Conservation (phyloP, 2,329 filamentous ascomycete species). For the Pseudopithomyces chartarum region DNA sequence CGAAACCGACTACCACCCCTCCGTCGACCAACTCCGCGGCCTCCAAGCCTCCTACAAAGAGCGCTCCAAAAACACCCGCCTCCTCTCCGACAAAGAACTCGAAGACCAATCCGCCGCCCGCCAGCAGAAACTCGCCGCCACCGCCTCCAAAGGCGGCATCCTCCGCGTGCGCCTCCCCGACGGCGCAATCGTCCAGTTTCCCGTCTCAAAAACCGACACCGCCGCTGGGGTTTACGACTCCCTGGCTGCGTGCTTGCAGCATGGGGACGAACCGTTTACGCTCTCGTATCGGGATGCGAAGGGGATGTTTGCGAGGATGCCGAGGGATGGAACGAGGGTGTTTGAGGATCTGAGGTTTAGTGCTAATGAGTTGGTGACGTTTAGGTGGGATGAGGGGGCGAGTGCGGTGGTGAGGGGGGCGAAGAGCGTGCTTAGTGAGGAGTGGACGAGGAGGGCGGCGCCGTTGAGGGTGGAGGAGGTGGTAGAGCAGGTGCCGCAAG, state of each 20-base stretch:
- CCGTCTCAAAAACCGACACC: slow-evolving; percentile 71
- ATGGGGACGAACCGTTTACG: slow-evolving; percentile 69
- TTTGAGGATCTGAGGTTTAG: slow-evolving; percentile 74
- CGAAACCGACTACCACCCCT: slow-evolving; percentile 77
- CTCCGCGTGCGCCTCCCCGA: slow-evolving; percentile 89
- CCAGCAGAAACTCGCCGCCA: slow-evolving; percentile 66
- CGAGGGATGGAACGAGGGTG: slow-evolving; percentile 59
- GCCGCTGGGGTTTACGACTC: slow-evolving; percentile 74
- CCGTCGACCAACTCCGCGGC: slow-evolving; percentile 74
- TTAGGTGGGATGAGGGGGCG: slow-evolving; percentile 73
- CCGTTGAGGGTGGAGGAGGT: slow-evolving; percentile 68
- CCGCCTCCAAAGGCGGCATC: slow-evolving; percentile 65
- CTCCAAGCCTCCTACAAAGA: slow-evolving; percentile 71
- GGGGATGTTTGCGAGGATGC: slow-evolving; percentile 51
- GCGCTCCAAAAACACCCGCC: slow-evolving; percentile 71
- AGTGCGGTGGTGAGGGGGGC: slow-evolving; percentile 59
- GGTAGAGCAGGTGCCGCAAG: neutral
- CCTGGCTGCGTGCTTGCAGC: slow-evolving; percentile 72
- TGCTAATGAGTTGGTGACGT: slow-evolving; percentile 73
- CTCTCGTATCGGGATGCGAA: slow-evolving; percentile 68
- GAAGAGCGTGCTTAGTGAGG: slow-evolving; percentile 63
- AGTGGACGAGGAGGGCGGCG: slow-evolving; percentile 65
- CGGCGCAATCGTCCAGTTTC: slow-evolving; percentile 75
- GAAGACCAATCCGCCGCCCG: slow-evolving; percentile 70
- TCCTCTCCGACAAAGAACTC: slow-evolving; percentile 82